These are phyloP conservation scores for Apiospora aurea DNA, from an alignment of 2,329 filamentous ascomycete species.

Conservation along the genomic window DNA sequence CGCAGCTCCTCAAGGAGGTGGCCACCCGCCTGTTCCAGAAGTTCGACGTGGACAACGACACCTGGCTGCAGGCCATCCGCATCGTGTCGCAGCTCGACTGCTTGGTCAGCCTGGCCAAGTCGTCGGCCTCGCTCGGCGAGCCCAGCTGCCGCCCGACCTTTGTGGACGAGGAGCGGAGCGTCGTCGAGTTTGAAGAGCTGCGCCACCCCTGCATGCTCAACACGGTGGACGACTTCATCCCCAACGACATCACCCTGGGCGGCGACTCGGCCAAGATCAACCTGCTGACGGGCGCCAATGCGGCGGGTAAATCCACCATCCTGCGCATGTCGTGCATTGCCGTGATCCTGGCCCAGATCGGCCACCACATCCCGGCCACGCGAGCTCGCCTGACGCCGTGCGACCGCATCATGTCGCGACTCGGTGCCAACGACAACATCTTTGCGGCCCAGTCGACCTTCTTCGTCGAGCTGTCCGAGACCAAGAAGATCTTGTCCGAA, in stretches of 20 bases:
- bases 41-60: conserved; percentile 86
- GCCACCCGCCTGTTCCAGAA: conserved; percentile 82
- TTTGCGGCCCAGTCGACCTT: conserved; percentile 98
- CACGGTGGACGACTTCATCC: conserved; percentile 92
- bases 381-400: conserved; percentile 87
- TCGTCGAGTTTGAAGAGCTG: conserved; percentile 91
- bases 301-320: conserved; percentile 95
- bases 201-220: conserved; percentile 95
- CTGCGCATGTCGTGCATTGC: conserved; percentile 96
- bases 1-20: conserved; percentile 88
- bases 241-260: conserved; percentile 89
- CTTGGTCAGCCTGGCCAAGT: conserved; percentile 89
- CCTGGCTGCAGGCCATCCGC: conserved; percentile 89
- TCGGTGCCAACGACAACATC: conserved; percentile 98
- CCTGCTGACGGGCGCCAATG: conserved; percentile 93
- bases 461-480: conserved; percentile 96
- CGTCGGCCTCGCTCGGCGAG: conserved; percentile 82
- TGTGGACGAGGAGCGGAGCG: conserved; percentile 81
- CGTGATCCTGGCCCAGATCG: conserved; percentile 96
- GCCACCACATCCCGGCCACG: conserved; percentile 86
- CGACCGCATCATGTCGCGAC: conserved; percentile 97
- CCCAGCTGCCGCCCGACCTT: conserved; percentile 91
- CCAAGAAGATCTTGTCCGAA: conserved; percentile 96
- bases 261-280: conserved; percentile 84
- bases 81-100: conserved; percentile 94